Base-by-base conservation (phyloP, 495 filamentous ascomycete species). In the Xylaria sp. region DNA sequence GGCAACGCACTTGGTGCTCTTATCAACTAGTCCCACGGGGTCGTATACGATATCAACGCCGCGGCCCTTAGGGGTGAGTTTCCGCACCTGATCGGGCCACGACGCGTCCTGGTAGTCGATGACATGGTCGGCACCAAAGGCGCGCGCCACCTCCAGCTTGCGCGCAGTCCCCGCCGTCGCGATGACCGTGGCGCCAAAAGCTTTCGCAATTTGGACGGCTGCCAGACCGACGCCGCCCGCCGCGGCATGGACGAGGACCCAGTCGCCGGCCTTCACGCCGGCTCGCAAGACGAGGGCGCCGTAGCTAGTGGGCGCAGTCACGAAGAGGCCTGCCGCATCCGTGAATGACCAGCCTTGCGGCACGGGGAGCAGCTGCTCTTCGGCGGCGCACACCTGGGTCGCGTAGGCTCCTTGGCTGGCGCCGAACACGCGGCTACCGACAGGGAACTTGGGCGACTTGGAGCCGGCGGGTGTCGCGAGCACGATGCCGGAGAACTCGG, bases 201-300 rank as follows among this genome's bases (percentile, higher is more conserved):
- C 95, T 80, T 97, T 98, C 7, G 95, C 95, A 53, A 98, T 81
- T 76, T 98, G 95, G 41, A 98, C 93, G 21, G 95, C 95, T 24
- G 95, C 93, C 17, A 98, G 81, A 3, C 95, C 95, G 0, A 98
- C 95, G 2, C 95, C 95, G 3, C 95, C 95, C 0, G 95, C 95
- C 0, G 93, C 95, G 15, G 95, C 95, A 81, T 98, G 95, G 17
- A 98, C 88, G 26, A 98, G 88, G 4, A 98, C 95, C 79, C 86
- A 93, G 71, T 98, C 95, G 0, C 93, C 94, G 3, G 85, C 79
- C 79, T 93, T 90, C 17, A 97, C 83, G 12, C 88, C 86, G 0
- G 93, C 95, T 40, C 95, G 84, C 17, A 89, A 87, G 29, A 97
- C 93, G 3, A 98, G 83, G 1, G 88, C 95, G 5, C 92, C 93